Conservation (phyloP, 768 basidiomycete genomes). For the Boletellus ananiceps region DNA sequence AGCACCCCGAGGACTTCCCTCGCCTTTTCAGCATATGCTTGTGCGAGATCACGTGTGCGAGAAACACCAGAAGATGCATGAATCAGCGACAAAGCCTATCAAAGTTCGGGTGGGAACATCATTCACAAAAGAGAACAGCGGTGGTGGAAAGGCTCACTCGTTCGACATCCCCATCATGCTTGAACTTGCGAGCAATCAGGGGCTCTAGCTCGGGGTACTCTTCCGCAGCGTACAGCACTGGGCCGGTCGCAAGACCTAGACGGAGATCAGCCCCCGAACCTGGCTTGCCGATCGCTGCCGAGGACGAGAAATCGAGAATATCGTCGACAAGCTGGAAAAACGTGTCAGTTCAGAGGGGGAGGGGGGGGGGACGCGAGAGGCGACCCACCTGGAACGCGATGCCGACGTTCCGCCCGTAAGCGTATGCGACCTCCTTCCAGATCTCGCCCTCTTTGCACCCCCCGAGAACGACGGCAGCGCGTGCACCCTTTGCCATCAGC, state of each 20-base stretch:
- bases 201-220: conserved; percentile 72
- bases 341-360: background rate
- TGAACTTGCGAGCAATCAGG: conserved; percentile 77
- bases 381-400: conserved; percentile 88
- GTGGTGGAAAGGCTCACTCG: conserved; percentile 41
- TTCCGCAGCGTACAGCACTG: conserved; percentile 82
- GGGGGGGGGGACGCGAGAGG: background rate
- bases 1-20: conserved; percentile 61
- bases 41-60: conserved; percentile 74
- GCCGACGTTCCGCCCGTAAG: conserved; percentile 84
- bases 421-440: conserved; percentile 88
- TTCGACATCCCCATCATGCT: conserved; percentile 74
- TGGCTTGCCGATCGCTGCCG: conserved; percentile 81
- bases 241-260: conserved; percentile 81
- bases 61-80: conserved; percentile 68
- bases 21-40: conserved; percentile 71
- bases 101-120: background rate
- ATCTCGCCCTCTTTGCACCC: conserved; percentile 72
- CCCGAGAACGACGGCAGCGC: conserved; percentile 84
- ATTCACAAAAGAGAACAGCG: background rate
- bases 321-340: conserved; percentile 83
- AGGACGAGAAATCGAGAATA: conserved; percentile 86
- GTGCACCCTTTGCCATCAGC: conserved; percentile 82
- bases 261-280: conserved; percentile 74
- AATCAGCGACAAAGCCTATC: conserved; percentile 57